Conservation (phyloP, 129 eudicot genomes). For the Escallonia herrerae region DNA sequence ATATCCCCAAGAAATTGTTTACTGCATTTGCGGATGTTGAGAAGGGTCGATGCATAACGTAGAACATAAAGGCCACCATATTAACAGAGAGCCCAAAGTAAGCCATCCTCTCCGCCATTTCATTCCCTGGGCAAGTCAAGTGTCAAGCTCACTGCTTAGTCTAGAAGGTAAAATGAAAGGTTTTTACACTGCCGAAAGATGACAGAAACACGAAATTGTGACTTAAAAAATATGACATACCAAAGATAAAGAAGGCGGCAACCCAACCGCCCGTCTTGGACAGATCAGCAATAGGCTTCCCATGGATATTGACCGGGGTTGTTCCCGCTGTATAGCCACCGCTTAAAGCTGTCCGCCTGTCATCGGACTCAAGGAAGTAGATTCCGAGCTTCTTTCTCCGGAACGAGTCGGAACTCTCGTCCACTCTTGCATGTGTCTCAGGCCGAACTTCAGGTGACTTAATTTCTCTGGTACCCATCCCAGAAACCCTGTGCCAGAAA, state of each 20-base stretch:
- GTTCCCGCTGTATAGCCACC: conserved; percentile 59
- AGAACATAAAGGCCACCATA: conserved; percentile 95
- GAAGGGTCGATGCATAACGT: conserved; percentile 90
- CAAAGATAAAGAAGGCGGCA: conserved; percentile 87
- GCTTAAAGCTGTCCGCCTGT: conserved; percentile 63
- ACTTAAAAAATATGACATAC: conserved; percentile 16
- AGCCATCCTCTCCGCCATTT: conserved; percentile 99
- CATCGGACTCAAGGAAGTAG: conserved; percentile 73
- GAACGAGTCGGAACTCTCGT: neutral
- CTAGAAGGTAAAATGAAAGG: no score
- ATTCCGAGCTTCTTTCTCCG: conserved; percentile 50
- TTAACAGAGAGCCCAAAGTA: conserved; percentile 88
- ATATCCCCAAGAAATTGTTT: conserved; percentile 78
- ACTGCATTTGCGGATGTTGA: conserved; percentile 91
- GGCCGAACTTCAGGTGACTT: conserved; percentile 40
- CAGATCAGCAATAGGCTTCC: conserved; percentile 66
- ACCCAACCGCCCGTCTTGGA: conserved; percentile 89
- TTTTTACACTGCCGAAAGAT: no score
- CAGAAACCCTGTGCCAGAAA: neutral
- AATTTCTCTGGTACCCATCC: conserved; percentile 35
- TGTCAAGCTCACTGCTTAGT: neutral
- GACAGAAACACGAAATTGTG: no score
- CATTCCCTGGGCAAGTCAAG: conserved; percentile 53
- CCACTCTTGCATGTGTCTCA: conserved; percentile 6
- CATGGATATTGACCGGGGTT: conserved; percentile 75